Evolutionary conservation across 306 rosid species (phyloP).

Genomic region (Quercus glauca): DNA sequence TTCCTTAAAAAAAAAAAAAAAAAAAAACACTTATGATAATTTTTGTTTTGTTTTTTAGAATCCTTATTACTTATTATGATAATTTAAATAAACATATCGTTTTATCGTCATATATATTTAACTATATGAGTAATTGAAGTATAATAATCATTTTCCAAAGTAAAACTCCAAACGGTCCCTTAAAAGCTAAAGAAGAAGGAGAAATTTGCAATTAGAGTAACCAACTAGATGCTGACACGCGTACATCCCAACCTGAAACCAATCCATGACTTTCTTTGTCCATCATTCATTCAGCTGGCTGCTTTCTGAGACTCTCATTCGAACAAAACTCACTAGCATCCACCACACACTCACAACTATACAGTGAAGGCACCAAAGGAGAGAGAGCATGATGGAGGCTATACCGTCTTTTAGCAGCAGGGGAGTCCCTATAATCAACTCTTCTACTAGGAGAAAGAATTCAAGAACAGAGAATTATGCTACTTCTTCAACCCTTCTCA

Average conservation of each 20-base stretch:
- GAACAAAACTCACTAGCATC: not conserved
- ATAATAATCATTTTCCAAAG: too few relatives aligned
- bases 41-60: too few relatives aligned
- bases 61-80: too few relatives aligned
- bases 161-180: too few relatives aligned
- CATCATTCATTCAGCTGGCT: constrained; percentile 18
- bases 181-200: not conserved
- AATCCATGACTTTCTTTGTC: constrained; percentile 27
- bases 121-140: too few relatives aligned
- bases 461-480: constrained; percentile 2
- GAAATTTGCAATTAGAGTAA: not conserved
- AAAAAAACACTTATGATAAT: too few relatives aligned
- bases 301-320: not conserved
- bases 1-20: too few relatives aligned
- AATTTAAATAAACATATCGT: too few relatives aligned
- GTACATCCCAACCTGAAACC: constrained; percentile 20
- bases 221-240: constrained; percentile 39
- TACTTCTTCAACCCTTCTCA: constrained; percentile 35
- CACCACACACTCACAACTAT: not conserved
- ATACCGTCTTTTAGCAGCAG: constrained; percentile 36
- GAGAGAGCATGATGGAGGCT: constrained; percentile 41
- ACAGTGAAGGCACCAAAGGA: constrained; percentile 1
- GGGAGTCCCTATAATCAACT: constrained; percentile 22
- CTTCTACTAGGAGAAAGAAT: constrained; percentile 12
- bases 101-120: too few relatives aligned